Evolutionary conservation across 2,329 filamentous ascomycete species (phyloP).

Genomic region (Colletotrichum agaves): DNA sequence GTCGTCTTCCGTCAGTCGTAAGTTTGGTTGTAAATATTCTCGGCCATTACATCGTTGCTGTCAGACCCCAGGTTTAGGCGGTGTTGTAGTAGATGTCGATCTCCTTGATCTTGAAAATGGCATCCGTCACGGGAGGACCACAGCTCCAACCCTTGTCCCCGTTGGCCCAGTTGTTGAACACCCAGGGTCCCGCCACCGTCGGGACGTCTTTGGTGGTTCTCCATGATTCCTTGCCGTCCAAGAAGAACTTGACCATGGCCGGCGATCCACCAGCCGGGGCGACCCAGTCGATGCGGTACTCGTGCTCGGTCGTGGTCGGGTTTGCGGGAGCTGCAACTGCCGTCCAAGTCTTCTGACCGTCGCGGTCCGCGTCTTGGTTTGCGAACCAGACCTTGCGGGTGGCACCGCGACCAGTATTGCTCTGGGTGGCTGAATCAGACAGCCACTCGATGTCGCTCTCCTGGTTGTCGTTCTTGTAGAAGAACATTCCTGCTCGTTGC

Average conservation of each 20-base stretch:
- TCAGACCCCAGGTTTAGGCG: background rate
- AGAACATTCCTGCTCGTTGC: slow-evolving; percentile 44
- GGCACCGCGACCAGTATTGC: slow-evolving; percentile 39
- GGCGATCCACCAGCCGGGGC: slow-evolving; percentile 27
- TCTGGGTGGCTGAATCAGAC: slow-evolving; percentile 42
- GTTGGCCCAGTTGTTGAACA: slow-evolving; percentile 48
- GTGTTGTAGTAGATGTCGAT: slow-evolving; percentile 47
- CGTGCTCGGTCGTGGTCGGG: slow-evolving; percentile 44
- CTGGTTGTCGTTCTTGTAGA: slow-evolving; percentile 43
- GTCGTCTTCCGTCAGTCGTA: background rate
- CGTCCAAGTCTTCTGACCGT: slow-evolving; percentile 35
- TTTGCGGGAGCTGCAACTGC: slow-evolving; percentile 36
- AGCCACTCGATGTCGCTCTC: slow-evolving; percentile 49
- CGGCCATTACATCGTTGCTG: background rate
- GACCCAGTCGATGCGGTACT: slow-evolving; percentile 47
- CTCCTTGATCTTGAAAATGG: slow-evolving; percentile 36
- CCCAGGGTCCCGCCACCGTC: slow-evolving; percentile 41
- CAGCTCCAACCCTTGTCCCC: slow-evolving; percentile 45
- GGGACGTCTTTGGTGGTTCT: slow-evolving; percentile 43
- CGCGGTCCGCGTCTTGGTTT: slow-evolving; percentile 43
- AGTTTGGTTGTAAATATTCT: background rate
- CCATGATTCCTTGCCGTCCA: slow-evolving; percentile 43
- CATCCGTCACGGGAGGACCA: slow-evolving; percentile 42
- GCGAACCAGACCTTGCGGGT: slow-evolving; percentile 44
- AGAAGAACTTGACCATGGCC: slow-evolving; percentile 40